Percentiles rank a stretch among this genome's conserved stretches.
Evolutionary conservation across 2,329 filamentous ascomycete genomes (phyloP).

Genomic region (Daldinia sp.): DNA sequence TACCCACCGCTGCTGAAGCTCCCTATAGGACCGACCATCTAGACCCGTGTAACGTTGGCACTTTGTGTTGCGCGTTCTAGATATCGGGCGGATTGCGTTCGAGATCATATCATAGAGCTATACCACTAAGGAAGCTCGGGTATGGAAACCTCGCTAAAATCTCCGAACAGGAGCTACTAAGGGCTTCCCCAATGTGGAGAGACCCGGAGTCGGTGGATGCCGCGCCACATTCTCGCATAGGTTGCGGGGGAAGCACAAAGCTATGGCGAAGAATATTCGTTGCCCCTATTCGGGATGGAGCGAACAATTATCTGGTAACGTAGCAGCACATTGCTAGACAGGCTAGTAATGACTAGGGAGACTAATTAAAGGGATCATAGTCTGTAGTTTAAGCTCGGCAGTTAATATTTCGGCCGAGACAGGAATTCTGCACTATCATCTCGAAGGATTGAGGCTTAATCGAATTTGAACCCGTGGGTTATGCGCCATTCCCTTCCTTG

Average conservation of each 20-base stretch:
- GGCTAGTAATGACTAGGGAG: neutral
- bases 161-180: constrained; percentile 24
- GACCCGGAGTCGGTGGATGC: constrained; percentile 22
- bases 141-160: constrained; percentile 17
- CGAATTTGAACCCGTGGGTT: neutral
- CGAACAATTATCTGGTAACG: constrained; percentile 14
- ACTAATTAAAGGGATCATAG: neutral
- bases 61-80: constrained; percentile 29
- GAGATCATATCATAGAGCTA: constrained; percentile 1
- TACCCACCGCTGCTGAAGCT: constrained; percentile 19
- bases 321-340: constrained; percentile 10
- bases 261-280: constrained; percentile 5
- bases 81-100: constrained; percentile 23
- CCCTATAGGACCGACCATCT: constrained; percentile 20
- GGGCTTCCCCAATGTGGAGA: constrained; percentile 15
- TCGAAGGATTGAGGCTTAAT: constrained; percentile 1
- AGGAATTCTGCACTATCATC: neutral
- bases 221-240: constrained; percentile 25
- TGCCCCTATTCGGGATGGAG: constrained; percentile 3
- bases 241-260: constrained; percentile 22
- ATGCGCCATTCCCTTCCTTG: neutral
- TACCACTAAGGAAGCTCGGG: constrained; percentile 11
- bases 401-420: constrained; percentile 7
- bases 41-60: constrained; percentile 1
- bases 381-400: neutral